A percentile compares a stretch with the other conserved stretches of the same genome.
Evolutionary conservation across 1,139 yeast species (phyloP).

Genomic region (Geotrichum cucujoidarum): DNA sequence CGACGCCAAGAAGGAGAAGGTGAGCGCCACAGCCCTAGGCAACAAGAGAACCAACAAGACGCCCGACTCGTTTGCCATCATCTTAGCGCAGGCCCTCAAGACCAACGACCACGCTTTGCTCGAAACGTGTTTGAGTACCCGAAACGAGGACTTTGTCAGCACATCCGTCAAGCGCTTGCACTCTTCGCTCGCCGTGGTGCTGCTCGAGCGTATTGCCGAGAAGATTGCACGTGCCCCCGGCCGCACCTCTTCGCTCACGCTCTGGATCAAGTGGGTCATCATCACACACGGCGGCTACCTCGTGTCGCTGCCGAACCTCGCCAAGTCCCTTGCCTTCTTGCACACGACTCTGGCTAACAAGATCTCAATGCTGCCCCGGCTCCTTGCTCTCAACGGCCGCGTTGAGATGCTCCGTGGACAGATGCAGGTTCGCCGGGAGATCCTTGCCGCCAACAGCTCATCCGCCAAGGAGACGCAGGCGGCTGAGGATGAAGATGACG

Average conservation of each 20-base stretch:
- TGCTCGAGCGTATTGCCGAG: conserved; percentile 80
- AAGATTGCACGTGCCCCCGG: conserved; percentile 63
- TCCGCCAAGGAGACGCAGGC: conserved; percentile 37
- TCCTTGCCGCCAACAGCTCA: conserved; percentile 36
- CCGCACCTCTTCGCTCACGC: conserved; percentile 68
- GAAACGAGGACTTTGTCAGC: conserved; percentile 69
- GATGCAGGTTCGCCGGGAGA: conserved; percentile 58
- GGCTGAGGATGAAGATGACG: conserved; percentile 40
- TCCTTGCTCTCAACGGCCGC: conserved; percentile 78
- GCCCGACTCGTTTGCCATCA: conserved; percentile 38
- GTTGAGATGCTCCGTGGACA: conserved; percentile 67
- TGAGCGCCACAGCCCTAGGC: conserved; percentile 11
- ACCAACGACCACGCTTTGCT: conserved; percentile 40
- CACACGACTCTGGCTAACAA: conserved; percentile 73
- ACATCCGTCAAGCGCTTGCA: conserved; percentile 66
- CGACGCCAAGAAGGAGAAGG: conserved; percentile 23
- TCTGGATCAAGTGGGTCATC: conserved; percentile 91
- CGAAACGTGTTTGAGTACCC: conserved; percentile 66
- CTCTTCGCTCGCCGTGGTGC: conserved; percentile 64
- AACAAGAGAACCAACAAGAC: conserved; percentile 23
- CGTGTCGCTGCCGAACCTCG: conserved; percentile 63
- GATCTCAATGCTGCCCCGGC: conserved; percentile 68
- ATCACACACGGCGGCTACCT: conserved; percentile 84
- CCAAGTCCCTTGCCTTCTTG: conserved; percentile 63
- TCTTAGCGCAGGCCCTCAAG: conserved; percentile 40